Conservation (phyloP, 2,329 filamentous ascomycete species). For the Alternaria tenuissima region DNA sequence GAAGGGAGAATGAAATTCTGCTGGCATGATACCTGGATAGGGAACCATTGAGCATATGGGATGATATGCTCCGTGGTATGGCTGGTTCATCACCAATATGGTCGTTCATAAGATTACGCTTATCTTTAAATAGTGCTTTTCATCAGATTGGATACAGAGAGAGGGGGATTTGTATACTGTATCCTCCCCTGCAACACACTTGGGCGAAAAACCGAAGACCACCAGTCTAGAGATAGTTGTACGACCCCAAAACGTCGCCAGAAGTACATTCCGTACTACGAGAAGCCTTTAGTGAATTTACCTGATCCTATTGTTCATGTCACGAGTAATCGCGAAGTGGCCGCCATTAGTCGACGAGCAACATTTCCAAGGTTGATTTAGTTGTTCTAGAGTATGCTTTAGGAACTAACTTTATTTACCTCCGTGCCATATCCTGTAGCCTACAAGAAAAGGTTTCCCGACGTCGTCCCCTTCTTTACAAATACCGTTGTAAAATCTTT, state of each 20-base stretch:
- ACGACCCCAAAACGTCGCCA: neutral
- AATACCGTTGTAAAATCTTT: neutral
- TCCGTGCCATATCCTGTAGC: neutral
- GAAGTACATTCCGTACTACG: constrained; percentile 28
- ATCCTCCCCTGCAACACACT: neutral
- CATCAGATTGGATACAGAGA: neutral
- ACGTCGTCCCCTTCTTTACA: too few species aligned
- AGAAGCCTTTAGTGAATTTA: constrained; percentile 34
- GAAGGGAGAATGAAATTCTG: neutral
- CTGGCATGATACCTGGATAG: neutral
- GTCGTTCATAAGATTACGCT: neutral
- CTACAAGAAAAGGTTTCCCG: neutral
- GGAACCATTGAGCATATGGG: neutral
- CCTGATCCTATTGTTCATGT: constrained; percentile 24
- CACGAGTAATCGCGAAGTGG: constrained; percentile 21
- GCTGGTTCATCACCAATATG: neutral
- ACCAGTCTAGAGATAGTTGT: neutral
- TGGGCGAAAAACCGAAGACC: neutral
- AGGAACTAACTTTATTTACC: neutral
- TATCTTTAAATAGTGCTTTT: neutral
- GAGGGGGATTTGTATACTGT: neutral
- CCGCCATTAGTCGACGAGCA: constrained; percentile 6
- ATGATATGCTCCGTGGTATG: neutral
- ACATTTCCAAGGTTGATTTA: neutral
- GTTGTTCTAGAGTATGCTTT: neutral